phyloP scores from a whole-genome alignment of 768 basidiomycete genomes.

The Gloeophyllum trabeum region DNA sequence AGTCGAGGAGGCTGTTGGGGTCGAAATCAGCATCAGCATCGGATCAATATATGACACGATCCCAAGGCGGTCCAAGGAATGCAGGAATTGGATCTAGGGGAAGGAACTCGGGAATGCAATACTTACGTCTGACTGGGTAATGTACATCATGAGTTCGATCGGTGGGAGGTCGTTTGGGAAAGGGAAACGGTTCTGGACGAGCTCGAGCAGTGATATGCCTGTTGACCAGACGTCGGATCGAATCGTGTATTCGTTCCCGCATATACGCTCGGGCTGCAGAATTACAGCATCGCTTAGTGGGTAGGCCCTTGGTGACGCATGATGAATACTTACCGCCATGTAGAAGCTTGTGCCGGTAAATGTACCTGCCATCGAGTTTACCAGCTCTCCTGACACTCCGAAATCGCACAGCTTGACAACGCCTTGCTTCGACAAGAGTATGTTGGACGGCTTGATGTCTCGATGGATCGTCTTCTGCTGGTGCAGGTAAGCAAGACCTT shows the following conservation, averaged over 20 bases:
- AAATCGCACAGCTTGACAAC: slow-evolving; percentile 92
- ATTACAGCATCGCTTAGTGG: slow-evolving; percentile 8
- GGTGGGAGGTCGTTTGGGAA: slow-evolving; percentile 86
- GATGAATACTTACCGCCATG: slow-evolving; percentile 78
- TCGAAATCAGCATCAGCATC: too few species aligned
- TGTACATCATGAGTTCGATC: slow-evolving; percentile 91
- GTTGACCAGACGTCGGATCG: slow-evolving; percentile 98
- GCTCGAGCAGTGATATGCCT: slow-evolving; percentile 87
- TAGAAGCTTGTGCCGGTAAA: slow-evolving; percentile 98
- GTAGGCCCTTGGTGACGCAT: too few species aligned
- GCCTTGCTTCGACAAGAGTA: slow-evolving; percentile 83
- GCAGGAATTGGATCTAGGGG: too few species aligned
- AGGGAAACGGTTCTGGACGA: slow-evolving; percentile 90
- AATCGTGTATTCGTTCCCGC: slow-evolving; percentile 85
- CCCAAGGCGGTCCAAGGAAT: too few species aligned
- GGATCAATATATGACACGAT: too few species aligned
- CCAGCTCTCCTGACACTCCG: slow-evolving; percentile 93
- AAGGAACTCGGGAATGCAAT: too few species aligned
- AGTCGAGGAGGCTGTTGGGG: slow-evolving; percentile 79
- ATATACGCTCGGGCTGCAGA: slow-evolving; percentile 83
- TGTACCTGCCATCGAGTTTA: slow-evolving; percentile 85
- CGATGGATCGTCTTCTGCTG: slow-evolving; percentile 88
- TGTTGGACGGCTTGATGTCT: slow-evolving; percentile 91
- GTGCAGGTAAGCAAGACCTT: slow-evolving; percentile 92
- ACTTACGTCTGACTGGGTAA: slow-evolving; percentile 67